A percentile compares a stretch with the other conserved stretches of the same genome.
These are phyloP conservation scores for Pleomassaria siparia DNA, from an alignment of 2,329 filamentous ascomycete genomes.

Conservation along the genomic window DNA sequence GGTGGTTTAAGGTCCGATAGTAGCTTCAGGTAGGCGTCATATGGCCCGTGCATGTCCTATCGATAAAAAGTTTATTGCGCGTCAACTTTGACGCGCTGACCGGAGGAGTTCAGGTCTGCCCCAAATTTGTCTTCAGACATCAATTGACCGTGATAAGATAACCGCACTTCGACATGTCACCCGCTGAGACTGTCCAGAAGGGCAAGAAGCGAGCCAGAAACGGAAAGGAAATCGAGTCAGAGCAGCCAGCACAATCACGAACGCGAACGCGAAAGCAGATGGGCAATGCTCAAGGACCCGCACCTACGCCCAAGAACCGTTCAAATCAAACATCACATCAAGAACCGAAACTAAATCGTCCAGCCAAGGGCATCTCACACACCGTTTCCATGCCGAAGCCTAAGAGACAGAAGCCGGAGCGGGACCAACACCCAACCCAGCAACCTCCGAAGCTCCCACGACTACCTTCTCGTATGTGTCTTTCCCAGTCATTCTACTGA, in stretches of 20 bases:
- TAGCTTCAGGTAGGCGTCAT: constrained; percentile 1
- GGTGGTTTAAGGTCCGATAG: background rate
- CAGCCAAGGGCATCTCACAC: background rate
- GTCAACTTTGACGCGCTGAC: background rate
- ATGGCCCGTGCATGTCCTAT: constrained; percentile 1
- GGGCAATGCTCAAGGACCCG: background rate
- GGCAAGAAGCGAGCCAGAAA: constrained; percentile 27
- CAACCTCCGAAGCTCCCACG: constrained; percentile 3
- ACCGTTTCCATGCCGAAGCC: background rate
- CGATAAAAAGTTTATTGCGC: constrained; percentile 3
- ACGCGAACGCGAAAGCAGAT: background rate
- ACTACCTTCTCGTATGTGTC: background rate
- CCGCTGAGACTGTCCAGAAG: background rate
- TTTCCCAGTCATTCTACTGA: constrained; percentile 1
- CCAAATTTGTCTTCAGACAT: no score
- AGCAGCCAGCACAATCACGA: background rate
- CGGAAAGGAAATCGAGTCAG: constrained; percentile 17
- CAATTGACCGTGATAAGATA: no score
- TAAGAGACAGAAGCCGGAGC: constrained; percentile 1
- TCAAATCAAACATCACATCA: background rate
- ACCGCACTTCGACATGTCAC: background rate
- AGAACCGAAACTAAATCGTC: background rate
- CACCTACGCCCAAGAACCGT: background rate
- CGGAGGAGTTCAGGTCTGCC: no score
- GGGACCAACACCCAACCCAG: constrained; percentile 17